Base-by-base conservation (phyloP, 768 basidiomycete genomes). In the Pisolithus tinctorius region DNA sequence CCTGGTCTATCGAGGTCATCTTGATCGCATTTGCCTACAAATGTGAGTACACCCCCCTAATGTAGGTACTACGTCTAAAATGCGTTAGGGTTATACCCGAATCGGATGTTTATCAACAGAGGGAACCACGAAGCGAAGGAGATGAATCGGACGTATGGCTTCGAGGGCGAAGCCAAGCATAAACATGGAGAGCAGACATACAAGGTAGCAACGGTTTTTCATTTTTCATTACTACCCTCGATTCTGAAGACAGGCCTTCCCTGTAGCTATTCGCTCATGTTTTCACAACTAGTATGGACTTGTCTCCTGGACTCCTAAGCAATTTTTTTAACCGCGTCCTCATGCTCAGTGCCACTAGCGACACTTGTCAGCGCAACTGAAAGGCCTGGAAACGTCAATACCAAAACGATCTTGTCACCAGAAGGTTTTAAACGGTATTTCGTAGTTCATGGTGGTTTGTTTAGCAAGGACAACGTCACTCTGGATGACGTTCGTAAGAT, bases 61-160 rank as follows among this genome's bases (percentile, higher is more conserved):
- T 48, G 17, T 46, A n/a, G 36, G n/a, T 37, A 27, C 48, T 50
- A 31, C 25, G 45, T 49, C 55, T 59, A 59, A 57, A 48, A 27
- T 38, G 49, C n/a, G 27, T 54, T 58, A 92, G 91, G 94, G 94
- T 71, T 97, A 50, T 93, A 90, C 69, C 95, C 95, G 4, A 81
- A 81, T 51, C 81, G 75, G 52, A 90, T 97, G 77, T 95, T 80
- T 67, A 81, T 99, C 64, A 98, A 99, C 67, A 82, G 95, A 56
- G 95, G 95, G 16, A 98, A 97, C 70, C 95, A 98, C 63, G 93
- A 95, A 71, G 85, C 92, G 53, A 89, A 90, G 66, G 93, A 97
- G 43, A 98, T 99, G 96, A 99, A 99, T 69, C 74, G 86, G 45
- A 81, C 84, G 20, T 93, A 95, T 66, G 93, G 93, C 1, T 94